Evolutionary conservation across 116 monocot species (phyloP).

Genomic region (Cymodocea nodosa): DNA sequence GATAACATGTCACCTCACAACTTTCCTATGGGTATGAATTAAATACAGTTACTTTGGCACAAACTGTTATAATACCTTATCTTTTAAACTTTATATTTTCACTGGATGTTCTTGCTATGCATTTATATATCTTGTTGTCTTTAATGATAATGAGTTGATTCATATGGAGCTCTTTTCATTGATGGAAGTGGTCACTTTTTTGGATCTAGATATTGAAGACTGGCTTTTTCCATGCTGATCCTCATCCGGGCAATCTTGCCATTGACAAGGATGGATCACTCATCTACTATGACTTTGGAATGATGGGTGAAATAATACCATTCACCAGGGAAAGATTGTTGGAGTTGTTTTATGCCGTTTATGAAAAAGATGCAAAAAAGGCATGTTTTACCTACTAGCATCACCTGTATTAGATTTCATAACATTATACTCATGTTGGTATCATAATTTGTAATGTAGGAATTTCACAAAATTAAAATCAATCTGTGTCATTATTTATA

Average conservation of each 20-base stretch:
- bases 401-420: background rate
- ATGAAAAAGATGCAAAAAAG: conserved; percentile 95
- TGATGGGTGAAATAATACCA: conserved; percentile 99
- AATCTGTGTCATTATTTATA: too few species aligned
- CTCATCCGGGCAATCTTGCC: conserved; percentile 97
- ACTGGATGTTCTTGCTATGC: too few species aligned
- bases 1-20: too few species aligned
- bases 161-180: background rate
- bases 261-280: conserved; percentile 85
- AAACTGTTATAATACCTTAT: too few species aligned
- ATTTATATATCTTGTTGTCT: too few species aligned
- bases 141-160: background rate
- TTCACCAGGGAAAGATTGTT: conserved; percentile 81
- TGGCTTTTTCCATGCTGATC: conserved; percentile 99
- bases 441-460: too few species aligned
- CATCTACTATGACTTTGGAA: conserved; percentile 97
- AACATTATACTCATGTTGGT: background rate
- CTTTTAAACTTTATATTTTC: too few species aligned
- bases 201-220: conserved; percentile 75
- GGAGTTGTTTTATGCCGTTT: conserved; percentile 77
- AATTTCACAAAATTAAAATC: too few species aligned
- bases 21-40: too few species aligned
- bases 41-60: too few species aligned
- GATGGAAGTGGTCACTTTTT: background rate
- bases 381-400: conserved; percentile 9